Conservation (phyloP, 176 grass and related monocot species). For the Zoysia pacifica region DNA sequence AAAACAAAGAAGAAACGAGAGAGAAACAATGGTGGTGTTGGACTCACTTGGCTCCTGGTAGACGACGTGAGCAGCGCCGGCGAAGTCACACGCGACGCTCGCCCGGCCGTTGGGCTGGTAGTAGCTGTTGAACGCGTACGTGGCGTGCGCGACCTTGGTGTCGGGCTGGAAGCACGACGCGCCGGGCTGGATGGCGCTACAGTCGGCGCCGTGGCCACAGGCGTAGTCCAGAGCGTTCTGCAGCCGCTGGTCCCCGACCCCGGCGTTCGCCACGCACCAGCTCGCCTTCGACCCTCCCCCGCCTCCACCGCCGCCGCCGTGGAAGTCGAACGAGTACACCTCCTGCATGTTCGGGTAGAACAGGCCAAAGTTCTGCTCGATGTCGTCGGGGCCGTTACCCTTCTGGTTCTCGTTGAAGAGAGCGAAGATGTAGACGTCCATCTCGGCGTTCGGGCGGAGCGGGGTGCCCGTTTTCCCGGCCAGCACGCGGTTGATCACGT, state of each 20-base stretch:
- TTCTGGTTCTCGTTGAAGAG: constrained; percentile 86
- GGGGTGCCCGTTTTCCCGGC: constrained; percentile 54
- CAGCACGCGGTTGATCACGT: constrained; percentile 56
- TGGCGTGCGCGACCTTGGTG: constrained; percentile 44
- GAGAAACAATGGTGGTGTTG: background rate
- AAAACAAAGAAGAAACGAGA: no score
- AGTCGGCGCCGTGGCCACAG: constrained; percentile 25
- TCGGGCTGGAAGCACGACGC: constrained; percentile 45
- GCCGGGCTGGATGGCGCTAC: constrained; percentile 16
- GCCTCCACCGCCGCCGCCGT: background rate
- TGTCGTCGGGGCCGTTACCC: constrained; percentile 19
- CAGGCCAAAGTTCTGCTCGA: constrained; percentile 65
- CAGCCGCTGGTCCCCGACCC: constrained; percentile 11
- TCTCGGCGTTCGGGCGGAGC: constrained; percentile 35
- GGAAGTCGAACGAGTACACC: constrained; percentile 62
- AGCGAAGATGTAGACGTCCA: constrained; percentile 64
- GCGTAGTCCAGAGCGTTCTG: constrained; percentile 48
- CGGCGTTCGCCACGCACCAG: constrained; percentile 50
- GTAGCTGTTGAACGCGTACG: constrained; percentile 48
- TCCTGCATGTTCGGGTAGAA: constrained; percentile 63
- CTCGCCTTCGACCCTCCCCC: background rate
- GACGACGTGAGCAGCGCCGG: constrained; percentile 27
- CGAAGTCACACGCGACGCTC: constrained; percentile 42
- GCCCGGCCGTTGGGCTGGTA: constrained; percentile 35
- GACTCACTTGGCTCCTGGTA: constrained; percentile 23